Percentiles rank a stretch among this genome's conserved stretches.
Conservation (phyloP, 2,329 filamentous ascomycete species). For the Talaromyces sp. region DNA sequence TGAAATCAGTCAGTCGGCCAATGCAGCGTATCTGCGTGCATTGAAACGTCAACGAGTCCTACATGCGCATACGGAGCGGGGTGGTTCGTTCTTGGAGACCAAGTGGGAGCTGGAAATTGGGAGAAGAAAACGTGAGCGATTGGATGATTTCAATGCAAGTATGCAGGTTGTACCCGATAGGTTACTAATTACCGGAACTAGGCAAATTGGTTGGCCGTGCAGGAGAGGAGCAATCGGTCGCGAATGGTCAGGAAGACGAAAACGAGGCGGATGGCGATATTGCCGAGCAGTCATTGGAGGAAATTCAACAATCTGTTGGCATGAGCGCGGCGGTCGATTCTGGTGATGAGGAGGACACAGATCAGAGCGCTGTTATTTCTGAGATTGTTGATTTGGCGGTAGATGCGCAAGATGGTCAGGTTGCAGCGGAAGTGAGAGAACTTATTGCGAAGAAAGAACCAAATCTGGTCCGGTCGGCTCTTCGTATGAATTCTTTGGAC, state of each 20-base stretch:
- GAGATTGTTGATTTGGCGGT: conserved; percentile 10
- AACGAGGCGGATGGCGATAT: conserved; percentile 10
- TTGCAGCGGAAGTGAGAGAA: conserved; percentile 26
- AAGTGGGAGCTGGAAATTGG: conserved; percentile 40
- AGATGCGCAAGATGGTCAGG: conserved; percentile 14
- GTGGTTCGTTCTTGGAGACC: conserved; percentile 42
- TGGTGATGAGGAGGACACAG: conserved; percentile 2
- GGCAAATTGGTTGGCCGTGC: conserved; percentile 14
- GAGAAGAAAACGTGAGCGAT: conserved; percentile 21
- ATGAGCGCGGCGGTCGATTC: neutral
- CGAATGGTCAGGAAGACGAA: neutral
- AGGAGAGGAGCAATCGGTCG: conserved; percentile 5
- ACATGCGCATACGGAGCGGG: conserved; percentile 25
- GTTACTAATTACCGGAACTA: conserved; percentile 20
- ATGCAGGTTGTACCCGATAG: conserved; percentile 16
- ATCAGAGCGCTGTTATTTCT: conserved; percentile 4
- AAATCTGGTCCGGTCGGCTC: conserved; percentile 37
- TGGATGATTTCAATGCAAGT: neutral
- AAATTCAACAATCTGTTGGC: neutral
- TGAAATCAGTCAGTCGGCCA: conserved; percentile 37
- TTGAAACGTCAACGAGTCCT: conserved; percentile 38
- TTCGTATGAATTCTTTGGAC: conserved; percentile 37
- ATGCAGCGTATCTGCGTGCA: conserved; percentile 32
- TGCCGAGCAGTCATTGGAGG: conserved; percentile 14
- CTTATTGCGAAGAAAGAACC: conserved; percentile 34